Evolutionary conservation across 305 asterid species (phyloP), one percentile per base, ranked within the genome.

Genomic region (Rubia balearica): DNA sequence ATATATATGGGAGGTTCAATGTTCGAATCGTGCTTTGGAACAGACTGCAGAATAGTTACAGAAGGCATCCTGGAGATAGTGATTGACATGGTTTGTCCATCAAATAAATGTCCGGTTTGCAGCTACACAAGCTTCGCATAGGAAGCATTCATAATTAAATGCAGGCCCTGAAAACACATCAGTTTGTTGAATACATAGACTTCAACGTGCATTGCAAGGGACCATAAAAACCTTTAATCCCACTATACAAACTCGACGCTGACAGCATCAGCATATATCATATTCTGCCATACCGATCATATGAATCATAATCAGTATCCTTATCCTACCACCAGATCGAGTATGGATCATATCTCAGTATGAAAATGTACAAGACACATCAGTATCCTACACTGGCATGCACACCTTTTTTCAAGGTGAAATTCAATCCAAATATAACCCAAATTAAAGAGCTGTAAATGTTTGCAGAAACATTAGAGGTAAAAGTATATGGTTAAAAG

Each of bases 121-220:
- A 49, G 61, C 74, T 63, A 69, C 56, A 73, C 48, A 41, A 51
- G 41, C 60, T 71, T 49, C 65, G 66, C 67, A 65, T 60, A 0
- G 60, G 53, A 67, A 53, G 76, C 74, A n/a, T 66, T 71, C 42
- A 60, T 46, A 38, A 74, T 61, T 68, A 48, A 49, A 3, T 63
- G 67, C 61, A 70, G 73, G 43, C 59, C 45, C 61, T 4, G 5
- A 10, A 13, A 48, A 40, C 61, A 22, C 7, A 43, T 30, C 49
- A 16, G 46, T 21, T 30, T 43, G 16, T 14, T 1, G 59, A 71
- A 49, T 13, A 10, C 2, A 7, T 46, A 65, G 72, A 17, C 5
- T 14, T 36, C 57, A 74, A 76, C 48, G 67, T 75, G 76, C 74
- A 79, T 27, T 68, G 59, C 67, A 73, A 69, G 71, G 73, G 59